A percentile compares a stretch with the other conserved stretches of the same genome.
These are phyloP conservation scores for Claviceps paspali DNA, from an alignment of 2,329 filamentous ascomycete species.

Conservation along the genomic window DNA sequence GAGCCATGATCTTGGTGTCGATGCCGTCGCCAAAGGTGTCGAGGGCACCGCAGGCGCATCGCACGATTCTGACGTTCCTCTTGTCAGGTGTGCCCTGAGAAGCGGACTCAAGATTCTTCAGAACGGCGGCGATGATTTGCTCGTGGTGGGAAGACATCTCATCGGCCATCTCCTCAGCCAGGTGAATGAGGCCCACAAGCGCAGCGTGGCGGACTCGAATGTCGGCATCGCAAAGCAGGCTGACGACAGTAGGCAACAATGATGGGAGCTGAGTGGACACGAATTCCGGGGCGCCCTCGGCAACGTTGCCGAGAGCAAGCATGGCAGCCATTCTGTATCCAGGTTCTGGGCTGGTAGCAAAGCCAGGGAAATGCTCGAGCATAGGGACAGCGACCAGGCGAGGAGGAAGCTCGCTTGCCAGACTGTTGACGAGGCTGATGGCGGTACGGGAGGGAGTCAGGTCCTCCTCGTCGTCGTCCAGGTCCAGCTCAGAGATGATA, in stretches of 20 bases:
- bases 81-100: conserved; percentile 53
- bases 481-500: conserved; percentile 78
- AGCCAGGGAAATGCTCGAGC: conserved; percentile 70
- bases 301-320: conserved; percentile 80
- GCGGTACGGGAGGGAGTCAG: conserved; percentile 68
- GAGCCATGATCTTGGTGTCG: conserved; percentile 57
- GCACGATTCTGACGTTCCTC: conserved; percentile 72
- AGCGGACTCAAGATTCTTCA: conserved; percentile 79
- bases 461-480: conserved; percentile 63
- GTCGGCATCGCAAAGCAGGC: conserved; percentile 72
- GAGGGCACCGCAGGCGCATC: conserved; percentile 76
- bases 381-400: conserved; percentile 90
- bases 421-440: conserved; percentile 74
- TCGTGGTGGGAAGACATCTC: conserved; percentile 78
- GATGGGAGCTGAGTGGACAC: conserved; percentile 81
- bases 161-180: conserved; percentile 87
- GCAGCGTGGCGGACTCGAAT: conserved; percentile 74
- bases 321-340: conserved; percentile 82
- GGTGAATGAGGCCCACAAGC: conserved; percentile 70
- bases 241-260: conserved; percentile 73
- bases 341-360: conserved; percentile 58
- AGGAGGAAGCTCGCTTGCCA: conserved; percentile 76
- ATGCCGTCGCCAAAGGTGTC: conserved; percentile 87
- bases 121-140: conserved; percentile 64
- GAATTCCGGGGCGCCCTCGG: conserved; percentile 94